Conservation (phyloP, 139 green algal genomes). For the Tetraselmis chui region DNA sequence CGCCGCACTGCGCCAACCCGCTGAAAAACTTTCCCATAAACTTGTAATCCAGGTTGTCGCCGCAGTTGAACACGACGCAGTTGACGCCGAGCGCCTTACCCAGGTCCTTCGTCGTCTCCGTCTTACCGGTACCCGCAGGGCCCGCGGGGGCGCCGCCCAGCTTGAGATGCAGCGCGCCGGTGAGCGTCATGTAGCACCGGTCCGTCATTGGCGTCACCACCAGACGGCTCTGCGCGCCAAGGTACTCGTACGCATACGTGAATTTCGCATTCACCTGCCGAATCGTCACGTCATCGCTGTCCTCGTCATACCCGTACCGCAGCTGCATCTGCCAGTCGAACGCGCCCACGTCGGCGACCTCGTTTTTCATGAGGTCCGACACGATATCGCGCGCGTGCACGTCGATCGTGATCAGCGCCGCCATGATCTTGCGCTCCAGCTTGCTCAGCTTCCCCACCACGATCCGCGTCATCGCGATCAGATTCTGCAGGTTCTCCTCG, state of each 20-base stretch:
- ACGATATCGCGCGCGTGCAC: conserved; percentile 78
- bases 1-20: conserved; percentile 73
- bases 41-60: conserved; percentile 82
- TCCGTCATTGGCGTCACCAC: conserved; percentile 85
- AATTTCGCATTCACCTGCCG: conserved; percentile 65
- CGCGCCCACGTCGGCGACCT: conserved; percentile 38
- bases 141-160: conserved; percentile 76
- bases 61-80: conserved; percentile 90
- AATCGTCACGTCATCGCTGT: conserved; percentile 10
- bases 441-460: conserved; percentile 50
- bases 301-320: conserved; percentile 61
- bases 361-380: conserved; percentile 42
- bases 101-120: conserved; percentile 85
- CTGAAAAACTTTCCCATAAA: conserved; percentile 82
- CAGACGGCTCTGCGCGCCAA: conserved; percentile 71
- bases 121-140: conserved; percentile 78
- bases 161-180: conserved; percentile 77
- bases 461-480: conserved; percentile 56
- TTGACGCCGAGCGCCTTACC: conserved; percentile 78
- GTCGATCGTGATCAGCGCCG: conserved; percentile 80
- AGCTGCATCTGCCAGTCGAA: conserved; percentile 88
- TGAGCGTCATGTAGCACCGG: conserved; percentile 85
- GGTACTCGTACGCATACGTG: conserved; percentile 83
- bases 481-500: conserved; percentile 48
- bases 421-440: conserved; percentile 56